Percentiles rank a stretch among this genome's conserved stretches.
Evolutionary conservation across 208 protist genomes (phyloP).

Genomic region (Leishmania amazonensis): DNA sequence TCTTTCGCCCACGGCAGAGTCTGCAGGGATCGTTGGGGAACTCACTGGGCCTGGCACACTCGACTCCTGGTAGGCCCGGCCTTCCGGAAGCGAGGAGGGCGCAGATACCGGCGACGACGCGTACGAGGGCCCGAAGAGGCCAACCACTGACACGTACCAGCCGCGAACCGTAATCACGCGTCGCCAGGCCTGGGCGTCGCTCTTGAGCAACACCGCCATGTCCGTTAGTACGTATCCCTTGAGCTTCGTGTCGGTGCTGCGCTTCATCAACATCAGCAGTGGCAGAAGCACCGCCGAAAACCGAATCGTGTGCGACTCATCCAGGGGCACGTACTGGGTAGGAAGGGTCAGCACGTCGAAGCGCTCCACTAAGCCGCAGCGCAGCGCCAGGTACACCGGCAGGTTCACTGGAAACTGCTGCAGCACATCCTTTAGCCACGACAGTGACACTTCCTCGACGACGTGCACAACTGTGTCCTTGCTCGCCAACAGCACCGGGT

Average conservation of each 20-base stretch:
- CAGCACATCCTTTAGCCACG: constrained; percentile 68
- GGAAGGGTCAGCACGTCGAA: constrained; percentile 50
- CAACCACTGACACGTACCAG: constrained; percentile 69
- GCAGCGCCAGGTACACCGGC: constrained; percentile 64
- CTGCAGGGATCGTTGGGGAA: neutral
- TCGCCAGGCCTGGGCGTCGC: constrained; percentile 64
- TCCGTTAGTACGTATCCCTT: constrained; percentile 58
- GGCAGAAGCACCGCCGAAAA: constrained; percentile 61
- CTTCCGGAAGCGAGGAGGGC: neutral
- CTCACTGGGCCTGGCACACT: neutral
- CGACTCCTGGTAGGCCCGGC: neutral
- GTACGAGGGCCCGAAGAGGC: constrained; percentile 40
- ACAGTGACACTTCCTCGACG: constrained; percentile 61
- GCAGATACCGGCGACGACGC: neutral
- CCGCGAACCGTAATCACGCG: constrained; percentile 55
- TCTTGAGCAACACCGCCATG: constrained; percentile 52
- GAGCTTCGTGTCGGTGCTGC: constrained; percentile 39
- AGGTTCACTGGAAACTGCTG: constrained; percentile 33
- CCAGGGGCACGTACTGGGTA: constrained; percentile 34
- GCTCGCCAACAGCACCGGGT: constrained; percentile 49
- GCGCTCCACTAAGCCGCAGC: constrained; percentile 61
- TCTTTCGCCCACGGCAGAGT: neutral
- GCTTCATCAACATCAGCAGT: constrained; percentile 62
- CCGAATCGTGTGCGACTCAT: constrained; percentile 39
- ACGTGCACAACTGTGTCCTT: constrained; percentile 66